Evolutionary conservation across 2,329 filamentous ascomycete genomes (phyloP).

Genomic region (Trichoderma sp.): DNA sequence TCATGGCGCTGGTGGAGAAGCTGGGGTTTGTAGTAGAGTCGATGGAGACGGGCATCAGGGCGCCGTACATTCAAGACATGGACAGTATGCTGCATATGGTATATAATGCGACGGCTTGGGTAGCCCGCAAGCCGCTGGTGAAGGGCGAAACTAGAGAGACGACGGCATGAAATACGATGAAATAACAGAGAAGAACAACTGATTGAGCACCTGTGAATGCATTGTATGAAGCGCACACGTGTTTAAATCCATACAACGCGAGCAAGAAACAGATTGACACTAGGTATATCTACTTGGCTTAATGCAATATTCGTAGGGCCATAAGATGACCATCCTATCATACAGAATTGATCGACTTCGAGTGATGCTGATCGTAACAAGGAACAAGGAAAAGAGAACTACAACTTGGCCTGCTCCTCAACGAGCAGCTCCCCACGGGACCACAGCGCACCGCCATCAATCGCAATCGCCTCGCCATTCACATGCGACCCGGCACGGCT

Average conservation of each 20-base stretch:
- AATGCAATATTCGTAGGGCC: conserved; percentile 3
- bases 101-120: conserved; percentile 82
- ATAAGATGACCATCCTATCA: conserved; percentile 1
- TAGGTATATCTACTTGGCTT: neutral
- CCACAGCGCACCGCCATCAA: conserved; percentile 69
- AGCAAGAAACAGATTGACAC: neutral
- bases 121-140: conserved; percentile 68
- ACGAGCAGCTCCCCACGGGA: conserved; percentile 46
- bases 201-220: neutral
- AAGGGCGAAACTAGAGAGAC: neutral
- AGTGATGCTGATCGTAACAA: neutral
- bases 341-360: neutral
- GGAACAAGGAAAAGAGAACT: conserved; percentile 21
- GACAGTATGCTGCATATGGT: conserved; percentile 83
- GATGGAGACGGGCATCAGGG: conserved; percentile 59
- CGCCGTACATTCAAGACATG: conserved; percentile 85
- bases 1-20: conserved; percentile 70
- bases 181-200: neutral
- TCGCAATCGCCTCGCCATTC: conserved; percentile 68
- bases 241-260: neutral
- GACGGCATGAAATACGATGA: neutral
- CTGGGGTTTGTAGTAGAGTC: conserved; percentile 76
- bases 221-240: neutral
- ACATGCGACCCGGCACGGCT: conserved; percentile 69
- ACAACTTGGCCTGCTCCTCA: conserved; percentile 45